phyloP scores from a whole-genome alignment of 176 grass and related monocot species.

The Pontederia crassipes region DNA sequence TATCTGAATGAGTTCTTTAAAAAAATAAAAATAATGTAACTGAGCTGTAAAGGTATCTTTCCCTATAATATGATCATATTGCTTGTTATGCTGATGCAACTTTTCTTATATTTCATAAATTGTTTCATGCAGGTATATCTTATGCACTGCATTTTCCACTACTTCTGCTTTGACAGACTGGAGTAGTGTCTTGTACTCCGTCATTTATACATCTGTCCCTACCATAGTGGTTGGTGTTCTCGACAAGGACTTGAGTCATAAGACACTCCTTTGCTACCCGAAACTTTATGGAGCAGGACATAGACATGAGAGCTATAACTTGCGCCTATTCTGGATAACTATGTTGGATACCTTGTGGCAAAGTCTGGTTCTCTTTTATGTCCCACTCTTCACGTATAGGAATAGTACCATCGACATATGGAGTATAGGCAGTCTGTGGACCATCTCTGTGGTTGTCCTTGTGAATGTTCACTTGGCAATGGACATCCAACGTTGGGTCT shows the following conservation, averaged over 20 bases:
- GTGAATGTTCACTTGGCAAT: slow-evolving; percentile 80
- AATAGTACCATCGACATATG: slow-evolving; percentile 55
- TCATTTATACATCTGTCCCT: slow-evolving; percentile 82
- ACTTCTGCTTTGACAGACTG: slow-evolving; percentile 71
- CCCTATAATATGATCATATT: too few relatives aligned
- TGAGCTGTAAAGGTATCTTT: too few relatives aligned
- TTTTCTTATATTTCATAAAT: too few relatives aligned
- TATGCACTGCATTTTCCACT: slow-evolving; percentile 67
- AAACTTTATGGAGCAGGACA: slow-evolving; percentile 76
- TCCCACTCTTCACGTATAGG: slow-evolving; percentile 68
- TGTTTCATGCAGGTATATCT: slow-evolving; percentile 57
- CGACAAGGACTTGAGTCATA: slow-evolving; percentile 70
- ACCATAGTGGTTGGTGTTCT: slow-evolving; percentile 74
- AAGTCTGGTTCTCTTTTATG: slow-evolving; percentile 73
- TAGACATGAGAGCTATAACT: slow-evolving; percentile 57
- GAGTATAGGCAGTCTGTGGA: slow-evolving; percentile 78
- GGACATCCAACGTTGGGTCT: slow-evolving; percentile 70
- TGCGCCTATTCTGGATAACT: slow-evolving; percentile 58
- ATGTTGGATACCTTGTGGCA: slow-evolving; percentile 77
- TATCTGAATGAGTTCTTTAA: too few relatives aligned
- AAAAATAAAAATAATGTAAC: too few relatives aligned
- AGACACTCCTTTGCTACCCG: slow-evolving; percentile 52
- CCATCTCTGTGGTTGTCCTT: slow-evolving; percentile 63
- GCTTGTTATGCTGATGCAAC: too few relatives aligned
- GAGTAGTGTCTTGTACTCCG: slow-evolving; percentile 79